Evolutionary conservation across 1,284 basidiomycete genomes (phyloP).

Genomic region (Tilletia indica): DNA sequence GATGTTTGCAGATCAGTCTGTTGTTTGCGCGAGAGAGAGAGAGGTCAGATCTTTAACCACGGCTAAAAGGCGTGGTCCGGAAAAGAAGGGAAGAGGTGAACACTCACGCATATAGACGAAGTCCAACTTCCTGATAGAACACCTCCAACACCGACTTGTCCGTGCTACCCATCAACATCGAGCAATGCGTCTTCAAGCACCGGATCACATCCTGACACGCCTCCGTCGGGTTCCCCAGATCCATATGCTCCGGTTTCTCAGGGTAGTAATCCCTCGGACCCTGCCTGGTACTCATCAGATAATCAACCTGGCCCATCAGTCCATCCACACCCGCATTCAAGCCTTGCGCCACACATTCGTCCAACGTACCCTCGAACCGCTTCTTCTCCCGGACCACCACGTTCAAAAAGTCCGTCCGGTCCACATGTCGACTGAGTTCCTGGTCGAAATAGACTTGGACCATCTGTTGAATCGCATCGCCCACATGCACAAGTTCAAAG

Average conservation of each 20-base stretch:
- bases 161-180: slow-evolving; percentile 83
- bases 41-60: background rate
- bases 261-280: slow-evolving; percentile 86
- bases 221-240: slow-evolving; percentile 67
- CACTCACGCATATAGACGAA: slow-evolving; percentile 79
- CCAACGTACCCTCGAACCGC: slow-evolving; percentile 82
- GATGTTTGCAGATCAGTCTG: slow-evolving; percentile 90
- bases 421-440: slow-evolving; percentile 63
- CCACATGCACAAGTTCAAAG: slow-evolving; percentile 94
- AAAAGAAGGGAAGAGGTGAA: background rate
- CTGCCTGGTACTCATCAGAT: slow-evolving; percentile 80
- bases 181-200: slow-evolving; percentile 84
- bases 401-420: slow-evolving; percentile 85
- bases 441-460: slow-evolving; percentile 97
- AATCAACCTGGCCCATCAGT: slow-evolving; percentile 95
- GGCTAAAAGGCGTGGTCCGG: background rate
- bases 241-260: slow-evolving; percentile 53
- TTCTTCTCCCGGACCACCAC: slow-evolving; percentile 93
- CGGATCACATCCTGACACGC: slow-evolving; percentile 82
- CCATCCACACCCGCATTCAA: slow-evolving; percentile 92
- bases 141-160: slow-evolving; percentile 94
- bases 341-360: slow-evolving; percentile 87
- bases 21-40: background rate
- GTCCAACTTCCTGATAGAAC: slow-evolving; percentile 94
- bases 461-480: slow-evolving; percentile 95